A percentile compares a stretch with the other conserved stretches of the same genome.
These are phyloP conservation scores for Acanthamoeba culbertsoni DNA, from an alignment of 208 protist genomes.

Conservation along the genomic window DNA sequence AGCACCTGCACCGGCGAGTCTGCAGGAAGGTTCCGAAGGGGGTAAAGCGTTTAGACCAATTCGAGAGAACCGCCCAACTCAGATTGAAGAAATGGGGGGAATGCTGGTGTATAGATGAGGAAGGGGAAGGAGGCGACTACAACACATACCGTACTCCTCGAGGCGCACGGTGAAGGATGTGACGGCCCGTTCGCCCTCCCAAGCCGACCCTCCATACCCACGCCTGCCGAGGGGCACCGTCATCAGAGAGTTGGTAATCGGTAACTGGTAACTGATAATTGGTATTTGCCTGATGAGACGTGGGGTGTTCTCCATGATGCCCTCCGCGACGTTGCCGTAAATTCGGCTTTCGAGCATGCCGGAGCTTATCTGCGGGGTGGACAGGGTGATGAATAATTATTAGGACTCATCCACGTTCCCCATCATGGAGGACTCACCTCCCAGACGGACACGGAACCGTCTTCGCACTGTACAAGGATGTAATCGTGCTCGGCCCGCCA, in stretches of 20 bases:
- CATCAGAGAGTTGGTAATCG: no score
- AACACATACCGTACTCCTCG: background rate
- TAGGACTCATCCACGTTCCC: no score
- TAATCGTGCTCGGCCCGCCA: slow-evolving; percentile 4
- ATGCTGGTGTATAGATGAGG: background rate
- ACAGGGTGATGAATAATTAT: background rate
- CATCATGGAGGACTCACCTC: no score
- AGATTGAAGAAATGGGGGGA: no score
- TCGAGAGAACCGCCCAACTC: no score
- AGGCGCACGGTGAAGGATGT: background rate
- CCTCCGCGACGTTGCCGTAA: background rate
- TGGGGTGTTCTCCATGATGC: background rate
- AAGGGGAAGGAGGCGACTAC: background rate
- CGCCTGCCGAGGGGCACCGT: no score
- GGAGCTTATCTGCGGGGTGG: background rate
- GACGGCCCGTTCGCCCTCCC: background rate
- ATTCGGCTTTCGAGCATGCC: slow-evolving; percentile 32
- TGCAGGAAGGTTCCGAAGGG: no score
- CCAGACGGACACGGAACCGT: slow-evolving; percentile 41
- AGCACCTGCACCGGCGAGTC: slow-evolving; percentile 11
- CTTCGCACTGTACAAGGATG: slow-evolving; percentile 43
- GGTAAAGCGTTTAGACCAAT: no score
- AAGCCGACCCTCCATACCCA: background rate
- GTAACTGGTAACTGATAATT: background rate
- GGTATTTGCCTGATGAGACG: background rate